These are phyloP conservation scores for Hymenoscyphus infarciens DNA, from an alignment of 2,329 filamentous ascomycete genomes.

Conservation along the genomic window DNA sequence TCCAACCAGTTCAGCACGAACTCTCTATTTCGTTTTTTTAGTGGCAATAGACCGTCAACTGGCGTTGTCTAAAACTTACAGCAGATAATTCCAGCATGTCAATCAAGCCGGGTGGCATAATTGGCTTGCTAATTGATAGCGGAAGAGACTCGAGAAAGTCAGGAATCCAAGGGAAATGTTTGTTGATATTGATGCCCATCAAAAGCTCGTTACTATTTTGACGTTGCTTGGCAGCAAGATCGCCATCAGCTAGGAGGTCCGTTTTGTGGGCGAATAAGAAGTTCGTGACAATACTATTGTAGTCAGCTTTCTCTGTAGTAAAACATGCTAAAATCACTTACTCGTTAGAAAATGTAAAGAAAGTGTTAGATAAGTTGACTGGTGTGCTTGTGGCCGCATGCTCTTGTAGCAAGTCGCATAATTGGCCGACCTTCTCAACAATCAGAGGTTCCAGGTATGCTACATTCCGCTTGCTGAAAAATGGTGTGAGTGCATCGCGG, in stretches of 20 bases:
- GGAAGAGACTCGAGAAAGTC: conserved; percentile 11
- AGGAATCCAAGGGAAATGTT: background rate
- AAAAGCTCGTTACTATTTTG: background rate
- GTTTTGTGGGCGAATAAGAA: background rate
- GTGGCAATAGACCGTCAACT: background rate
- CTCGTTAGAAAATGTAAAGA: background rate
- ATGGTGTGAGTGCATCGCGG: conserved; percentile 15
- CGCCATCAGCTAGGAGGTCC: background rate
- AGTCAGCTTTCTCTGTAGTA: background rate
- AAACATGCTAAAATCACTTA: background rate
- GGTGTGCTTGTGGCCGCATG: conserved; percentile 10
- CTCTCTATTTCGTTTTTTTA: background rate
- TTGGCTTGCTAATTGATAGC: conserved; percentile 15
- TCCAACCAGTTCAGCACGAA: background rate
- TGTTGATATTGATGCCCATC: background rate
- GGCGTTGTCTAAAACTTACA: background rate
- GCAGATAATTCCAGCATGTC: conserved; percentile 17
- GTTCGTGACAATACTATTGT: background rate
- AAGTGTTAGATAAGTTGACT: conserved; percentile 9
- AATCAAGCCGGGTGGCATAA: conserved; percentile 19
- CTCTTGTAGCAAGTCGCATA: conserved; percentile 10
- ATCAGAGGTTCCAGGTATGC: conserved; percentile 16
- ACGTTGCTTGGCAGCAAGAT: background rate
- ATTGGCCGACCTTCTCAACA: conserved; percentile 14
- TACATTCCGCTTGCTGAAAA: conserved; percentile 17